Evolutionary conservation across 441 rosid genomes (phyloP), one percentile per base, ranked within the genome.

Genomic region (Erysimum pusillum): DNA sequence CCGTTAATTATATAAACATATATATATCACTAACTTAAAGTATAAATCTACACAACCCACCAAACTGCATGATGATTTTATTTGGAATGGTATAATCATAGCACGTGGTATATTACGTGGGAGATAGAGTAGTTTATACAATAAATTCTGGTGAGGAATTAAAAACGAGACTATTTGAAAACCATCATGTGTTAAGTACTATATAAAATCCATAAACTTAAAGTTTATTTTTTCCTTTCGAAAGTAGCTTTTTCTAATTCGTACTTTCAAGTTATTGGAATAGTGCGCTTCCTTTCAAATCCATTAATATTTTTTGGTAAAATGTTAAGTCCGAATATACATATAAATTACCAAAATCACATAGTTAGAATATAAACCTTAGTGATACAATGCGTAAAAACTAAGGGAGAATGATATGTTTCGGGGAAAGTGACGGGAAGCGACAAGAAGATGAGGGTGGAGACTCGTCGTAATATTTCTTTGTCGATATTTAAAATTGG

Each of bases 201-300:
- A 12, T 6, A 32, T 32, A 46, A 64, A 51, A 25, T 25, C 76
- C 31, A n/a, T 49, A 35, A 17, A 4, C 31, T 9, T 36, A 17
- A 12, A 28, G 31, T 28, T 28, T 28, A 28, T 41, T n/a, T 15
- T 13, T 44, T 22, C 20, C 36, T 48, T 48, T 2, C 1, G 41
- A 66, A 75, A 68, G 75, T 63, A 69, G 66, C 61, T 76, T 69
- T 76, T 45, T n/a, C 35, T 3, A 28, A 28, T 28, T 48, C 13
- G 35, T 11, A 11, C 48, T 56, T 66, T 58, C 52, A 31, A 1
- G 38, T 39, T 17, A 38, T 52, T 22, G 14, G 61, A 38, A 67
- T 38, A n/a, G 48, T 39, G 9, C 0, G 10, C 1, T 25, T n/a
- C 18, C 36, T 20, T 14, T 38, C 13, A 67, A 18, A 51, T 36